Evolutionary conservation across 2,329 filamentous ascomycete species (phyloP).

Genomic region (Pseudogymnoascus sp.): DNA sequence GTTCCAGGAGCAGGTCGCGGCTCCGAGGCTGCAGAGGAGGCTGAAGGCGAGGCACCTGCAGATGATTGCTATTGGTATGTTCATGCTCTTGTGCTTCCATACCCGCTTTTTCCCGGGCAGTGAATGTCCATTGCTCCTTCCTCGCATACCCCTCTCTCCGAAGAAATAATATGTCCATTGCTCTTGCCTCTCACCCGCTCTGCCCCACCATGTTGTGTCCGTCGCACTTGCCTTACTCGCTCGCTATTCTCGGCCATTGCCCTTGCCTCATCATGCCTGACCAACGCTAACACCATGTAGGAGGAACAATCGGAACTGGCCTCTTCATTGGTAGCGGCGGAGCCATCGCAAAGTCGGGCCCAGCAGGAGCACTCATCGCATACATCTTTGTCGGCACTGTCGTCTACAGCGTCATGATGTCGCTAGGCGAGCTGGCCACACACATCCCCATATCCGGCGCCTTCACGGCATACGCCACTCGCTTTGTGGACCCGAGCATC

Average conservation of each 20-base stretch:
- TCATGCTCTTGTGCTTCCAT: background rate
- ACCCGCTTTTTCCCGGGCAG: background rate
- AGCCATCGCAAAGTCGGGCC: slow-evolving; percentile 55
- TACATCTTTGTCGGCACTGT: slow-evolving; percentile 63
- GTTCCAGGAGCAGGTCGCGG: slow-evolving; percentile 13
- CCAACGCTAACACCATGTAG: slow-evolving; percentile 22
- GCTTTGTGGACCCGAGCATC: slow-evolving; percentile 64
- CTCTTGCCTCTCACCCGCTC: background rate
- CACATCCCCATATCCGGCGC: slow-evolving; percentile 70
- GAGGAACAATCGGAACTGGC: slow-evolving; percentile 63
- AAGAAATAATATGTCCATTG: background rate
- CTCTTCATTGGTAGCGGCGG: slow-evolving; percentile 61
- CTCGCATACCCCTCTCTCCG: background rate
- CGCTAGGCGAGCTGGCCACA: slow-evolving; percentile 65
- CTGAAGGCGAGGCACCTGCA: slow-evolving; percentile 55
- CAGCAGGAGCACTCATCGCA: slow-evolving; percentile 58
- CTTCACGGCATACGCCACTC: slow-evolving; percentile 67
- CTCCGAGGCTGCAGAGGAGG: slow-evolving; percentile 21
- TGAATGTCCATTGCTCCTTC: background rate
- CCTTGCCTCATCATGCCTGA: background rate
- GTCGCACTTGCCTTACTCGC: background rate
- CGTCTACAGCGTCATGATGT: slow-evolving; percentile 67
- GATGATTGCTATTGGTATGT: slow-evolving; percentile 53
- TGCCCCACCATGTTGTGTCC: background rate
- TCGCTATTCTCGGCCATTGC: background rate